Conservation (phyloP, 148 eudicot species). For the Talinum fruticosum region DNA sequence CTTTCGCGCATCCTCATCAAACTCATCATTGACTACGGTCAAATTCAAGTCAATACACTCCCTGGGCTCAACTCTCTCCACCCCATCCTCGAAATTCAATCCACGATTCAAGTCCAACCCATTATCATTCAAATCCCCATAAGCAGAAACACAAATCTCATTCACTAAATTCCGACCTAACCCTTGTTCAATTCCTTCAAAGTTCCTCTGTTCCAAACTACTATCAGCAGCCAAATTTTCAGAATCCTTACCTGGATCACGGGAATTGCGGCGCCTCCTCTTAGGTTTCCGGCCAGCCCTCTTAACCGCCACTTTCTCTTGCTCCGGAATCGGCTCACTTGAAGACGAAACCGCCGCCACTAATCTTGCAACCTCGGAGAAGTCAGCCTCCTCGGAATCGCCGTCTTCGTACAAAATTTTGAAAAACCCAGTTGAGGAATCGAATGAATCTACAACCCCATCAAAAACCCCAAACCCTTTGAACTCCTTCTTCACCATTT, state of each 20-base stretch:
- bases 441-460: conserved; percentile 54
- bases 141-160: conserved; percentile 12
- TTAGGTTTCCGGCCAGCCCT: conserved; percentile 43
- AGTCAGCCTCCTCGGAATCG: conserved; percentile 55
- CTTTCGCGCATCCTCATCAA: conserved; percentile 23
- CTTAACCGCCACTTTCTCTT: conserved; percentile 11
- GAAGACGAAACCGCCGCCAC: conserved; percentile 26
- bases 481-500: conserved; percentile 51
- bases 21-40: conserved; percentile 45
- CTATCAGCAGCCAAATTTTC: conserved; percentile 17
- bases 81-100: conserved; percentile 35
- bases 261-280: conserved; percentile 31
- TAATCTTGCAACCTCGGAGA: conserved; percentile 28
- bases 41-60: conserved; percentile 66
- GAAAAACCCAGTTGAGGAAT: conserved; percentile 48
- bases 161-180: conserved; percentile 17
- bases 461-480: conserved; percentile 47
- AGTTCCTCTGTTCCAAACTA: conserved; percentile 20
- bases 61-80: conserved; percentile 17
- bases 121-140: conserved; percentile 20
- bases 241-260: conserved; percentile 42
- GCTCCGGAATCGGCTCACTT: conserved; percentile 6
- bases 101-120: conserved; percentile 55
- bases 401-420: conserved; percentile 59
- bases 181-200: conserved; percentile 12